Evolutionary conservation across 2,329 filamentous ascomycete species (phyloP), one percentile per base, ranked within the genome.

Genomic region (Scytalidium sp.): DNA sequence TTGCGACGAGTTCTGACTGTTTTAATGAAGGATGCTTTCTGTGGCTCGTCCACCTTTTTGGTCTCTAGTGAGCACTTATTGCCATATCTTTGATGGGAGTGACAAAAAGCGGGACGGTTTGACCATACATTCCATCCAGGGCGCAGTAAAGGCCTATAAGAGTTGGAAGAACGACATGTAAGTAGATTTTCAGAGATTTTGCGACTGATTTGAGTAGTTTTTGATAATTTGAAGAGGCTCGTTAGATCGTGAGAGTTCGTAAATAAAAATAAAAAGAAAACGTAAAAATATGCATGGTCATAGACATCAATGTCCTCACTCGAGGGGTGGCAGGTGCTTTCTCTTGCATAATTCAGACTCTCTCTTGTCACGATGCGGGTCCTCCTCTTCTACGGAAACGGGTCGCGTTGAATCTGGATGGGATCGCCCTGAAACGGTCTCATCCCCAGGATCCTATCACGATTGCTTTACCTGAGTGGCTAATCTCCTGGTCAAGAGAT

Each of bases 381-480:
- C 17, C 4, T 36, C 6, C 15, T 36, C 17, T 36, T 9, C 32
- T 36, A 4, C 17, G 32, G 32, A 15, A n/a, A 36, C 25, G 25
- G 32, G 32, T n/a, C 11, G 17, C 11, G 17, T n/a, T n/a, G 7
- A 15, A n/a, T 36, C 32, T 10, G 32, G 15, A 36, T 8, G 25
- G 17, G 17, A 36, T n/a, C 32, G 17, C n/a, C n/a, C n/a, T n/a
- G n/a, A n/a, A n/a, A n/a, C n/a, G 15, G 32, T 36, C 32, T 36
- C 32, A 36, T 36, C 32, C 32, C 54, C 57, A 73, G 5, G 76
- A 76, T 45, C 80, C 77, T 66, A 87, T 84, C 40, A 87, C 74
- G 48, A 90, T 74, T 47, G 85, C 84, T 68, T 85, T 88, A 67
- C 83, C 83, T 63, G 79, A 76, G 52, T 76, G 71, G 42, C 75